Conservation (phyloP, 441 rosid species). For the Brassica balearica region DNA sequence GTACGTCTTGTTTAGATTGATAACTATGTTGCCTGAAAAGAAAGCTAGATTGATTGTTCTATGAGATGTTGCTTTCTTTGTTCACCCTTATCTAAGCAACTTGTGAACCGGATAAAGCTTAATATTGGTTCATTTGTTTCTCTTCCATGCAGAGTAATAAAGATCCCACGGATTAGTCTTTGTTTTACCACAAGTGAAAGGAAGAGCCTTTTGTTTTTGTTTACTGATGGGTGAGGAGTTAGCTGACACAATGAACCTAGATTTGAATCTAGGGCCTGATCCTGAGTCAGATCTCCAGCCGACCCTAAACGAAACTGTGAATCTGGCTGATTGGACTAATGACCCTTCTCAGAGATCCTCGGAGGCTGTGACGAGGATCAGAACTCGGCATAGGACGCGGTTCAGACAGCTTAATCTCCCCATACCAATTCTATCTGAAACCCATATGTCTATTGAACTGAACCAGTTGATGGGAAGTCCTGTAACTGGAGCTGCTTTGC, state of each 20-base stretch:
- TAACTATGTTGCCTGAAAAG: conserved; percentile 1
- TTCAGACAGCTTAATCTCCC: conserved; percentile 63
- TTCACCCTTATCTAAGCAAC: not conserved
- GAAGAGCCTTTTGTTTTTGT: conserved; percentile 31
- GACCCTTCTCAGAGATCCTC: conserved; percentile 60
- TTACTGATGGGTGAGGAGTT: conserved; percentile 72
- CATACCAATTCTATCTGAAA: conserved; percentile 46
- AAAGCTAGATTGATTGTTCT: conserved; percentile 23
- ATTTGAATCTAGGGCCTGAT: conserved; percentile 89
- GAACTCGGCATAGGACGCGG: conserved; percentile 56
- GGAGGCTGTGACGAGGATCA: conserved; percentile 62
- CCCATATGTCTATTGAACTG: conserved; percentile 65
- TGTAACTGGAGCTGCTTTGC: conserved; percentile 59
- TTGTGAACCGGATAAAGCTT: conserved; percentile 16
- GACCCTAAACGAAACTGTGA: conserved; percentile 56
- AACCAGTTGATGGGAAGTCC: conserved; percentile 63
- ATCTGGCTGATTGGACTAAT: conserved; percentile 68
- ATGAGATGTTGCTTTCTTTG: conserved; percentile 1
- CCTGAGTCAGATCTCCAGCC: conserved; percentile 66
- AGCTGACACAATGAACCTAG: conserved; percentile 90
- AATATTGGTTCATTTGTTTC: not conserved
- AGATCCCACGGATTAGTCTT: conserved; percentile 19
- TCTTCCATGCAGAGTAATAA: conserved; percentile 18
- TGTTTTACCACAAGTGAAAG: conserved; percentile 25
- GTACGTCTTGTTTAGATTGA: conserved; percentile 1